phyloP scores from a whole-genome alignment of 495 filamentous ascomycete species.

The Aspergillus baeticus region DNA sequence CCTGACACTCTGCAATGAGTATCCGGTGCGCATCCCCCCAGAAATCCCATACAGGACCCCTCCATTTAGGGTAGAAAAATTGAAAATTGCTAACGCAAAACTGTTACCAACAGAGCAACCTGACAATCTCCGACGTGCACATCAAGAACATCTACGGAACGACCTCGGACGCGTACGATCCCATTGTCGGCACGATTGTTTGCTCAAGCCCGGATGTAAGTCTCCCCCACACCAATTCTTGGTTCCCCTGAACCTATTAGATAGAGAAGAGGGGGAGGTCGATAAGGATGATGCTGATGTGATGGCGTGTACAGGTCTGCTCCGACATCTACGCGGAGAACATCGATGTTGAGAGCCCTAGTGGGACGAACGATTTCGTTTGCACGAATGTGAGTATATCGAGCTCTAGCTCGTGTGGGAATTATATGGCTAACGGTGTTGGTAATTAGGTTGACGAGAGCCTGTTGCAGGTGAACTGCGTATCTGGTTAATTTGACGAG shows the following conservation, averaged over 20 bases:
- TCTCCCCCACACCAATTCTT: background rate
- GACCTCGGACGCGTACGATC: constrained; percentile 51
- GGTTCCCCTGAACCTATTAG: too few relatives aligned
- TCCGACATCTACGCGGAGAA: constrained; percentile 49
- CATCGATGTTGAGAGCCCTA: constrained; percentile 53
- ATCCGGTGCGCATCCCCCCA: constrained; percentile 36
- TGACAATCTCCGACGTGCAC: constrained; percentile 56
- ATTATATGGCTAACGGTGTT: constrained; percentile 10
- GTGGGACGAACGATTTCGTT: constrained; percentile 45
- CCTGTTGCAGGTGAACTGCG: constrained; percentile 48
- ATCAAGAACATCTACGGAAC: constrained; percentile 55
- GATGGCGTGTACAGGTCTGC: constrained; percentile 38
- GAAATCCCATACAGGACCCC: too few relatives aligned
- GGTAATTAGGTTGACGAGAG: constrained; percentile 32
- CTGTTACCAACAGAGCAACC: constrained; percentile 38
- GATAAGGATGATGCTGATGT: background rate
- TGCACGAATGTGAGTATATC: constrained; percentile 54
- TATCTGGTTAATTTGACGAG: constrained; percentile 34
- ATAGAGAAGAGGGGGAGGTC: background rate
- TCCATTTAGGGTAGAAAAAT: too few relatives aligned
- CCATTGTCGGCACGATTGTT: constrained; percentile 53
- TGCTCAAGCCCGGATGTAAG: constrained; percentile 52
- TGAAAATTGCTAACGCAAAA: too few relatives aligned
- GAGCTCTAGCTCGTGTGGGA: too few relatives aligned
- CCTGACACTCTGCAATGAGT: constrained; percentile 58